A percentile compares a stretch with the other conserved stretches of the same genome.
Evolutionary conservation across 2,329 filamentous ascomycete species (phyloP).

Genomic region (Fusarium zealandicum): DNA sequence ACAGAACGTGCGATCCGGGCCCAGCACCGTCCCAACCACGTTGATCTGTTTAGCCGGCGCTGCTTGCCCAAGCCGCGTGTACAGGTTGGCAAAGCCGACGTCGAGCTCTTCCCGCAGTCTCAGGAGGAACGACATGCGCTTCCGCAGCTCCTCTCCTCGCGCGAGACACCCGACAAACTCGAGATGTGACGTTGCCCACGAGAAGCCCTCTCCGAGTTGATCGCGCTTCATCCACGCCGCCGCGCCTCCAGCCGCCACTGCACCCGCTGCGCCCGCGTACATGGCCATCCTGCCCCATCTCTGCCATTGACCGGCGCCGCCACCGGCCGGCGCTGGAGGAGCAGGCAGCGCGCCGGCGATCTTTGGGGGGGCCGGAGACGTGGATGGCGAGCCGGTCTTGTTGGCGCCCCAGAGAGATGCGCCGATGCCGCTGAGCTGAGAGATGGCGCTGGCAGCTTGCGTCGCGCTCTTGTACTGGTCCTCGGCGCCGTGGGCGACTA

Average conservation of each 20-base stretch:
- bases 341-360: constrained; percentile 39
- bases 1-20: constrained; percentile 85
- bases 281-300: constrained; percentile 86
- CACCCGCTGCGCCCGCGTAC: constrained; percentile 83
- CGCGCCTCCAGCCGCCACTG: constrained; percentile 81
- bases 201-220: constrained; percentile 76
- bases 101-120: constrained; percentile 68
- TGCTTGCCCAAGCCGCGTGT: constrained; percentile 80
- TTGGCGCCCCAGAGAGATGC: constrained; percentile 69
- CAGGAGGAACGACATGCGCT: constrained; percentile 74
- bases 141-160: constrained; percentile 80
- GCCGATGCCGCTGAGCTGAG: constrained; percentile 69
- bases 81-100: constrained; percentile 85
- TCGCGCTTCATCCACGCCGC: constrained; percentile 88
- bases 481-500: constrained; percentile 87
- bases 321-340: constrained; percentile 41
- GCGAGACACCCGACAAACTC: constrained; percentile 92
- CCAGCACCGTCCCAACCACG: constrained; percentile 66
- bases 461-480: constrained; percentile 78
- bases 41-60: constrained; percentile 62
- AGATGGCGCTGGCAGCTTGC: constrained; percentile 72
- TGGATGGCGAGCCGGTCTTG: constrained; percentile 35
- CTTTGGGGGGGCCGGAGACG: constrained; percentile 28
- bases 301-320: constrained; percentile 64
- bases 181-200: constrained; percentile 88